These are phyloP conservation scores for Flaveria floridana DNA, from an alignment of 140 eudicot genomes.

Conservation along the genomic window DNA sequence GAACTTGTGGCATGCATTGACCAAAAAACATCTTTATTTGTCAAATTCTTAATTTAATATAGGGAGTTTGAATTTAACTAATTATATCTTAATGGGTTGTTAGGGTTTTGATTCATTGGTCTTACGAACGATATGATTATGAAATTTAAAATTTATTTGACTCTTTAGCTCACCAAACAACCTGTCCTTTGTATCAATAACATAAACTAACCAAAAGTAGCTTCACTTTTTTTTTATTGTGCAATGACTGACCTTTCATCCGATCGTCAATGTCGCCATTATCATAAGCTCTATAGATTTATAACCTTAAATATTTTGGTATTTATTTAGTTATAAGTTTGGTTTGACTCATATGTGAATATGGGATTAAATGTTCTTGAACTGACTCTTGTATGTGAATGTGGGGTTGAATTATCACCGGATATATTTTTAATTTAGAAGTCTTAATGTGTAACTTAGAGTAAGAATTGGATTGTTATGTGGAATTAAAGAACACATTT, in stretches of 20 bases:
- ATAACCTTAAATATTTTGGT: conserved; percentile 12
- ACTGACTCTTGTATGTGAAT: conserved; percentile 19
- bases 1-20: conserved; percentile 23
- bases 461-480: conserved; percentile 9
- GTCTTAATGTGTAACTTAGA: neutral
- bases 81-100: conserved; percentile 10
- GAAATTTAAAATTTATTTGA: neutral
- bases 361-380: conserved; percentile 4
- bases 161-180: neutral
- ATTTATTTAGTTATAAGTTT: neutral
- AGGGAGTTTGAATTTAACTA: neutral
- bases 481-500: conserved; percentile 24
- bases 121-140: neutral
- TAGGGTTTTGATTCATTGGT: conserved; percentile 13
- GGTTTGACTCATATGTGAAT: conserved; percentile 19
- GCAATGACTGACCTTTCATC: neutral
- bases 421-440: conserved; percentile 7
- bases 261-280: neutral
- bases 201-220: neutral
- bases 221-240: neutral
- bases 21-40: neutral
- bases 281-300: neutral
- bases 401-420: conserved; percentile 1
- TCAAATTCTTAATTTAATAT: neutral
- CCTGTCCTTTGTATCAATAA: neutral